phyloP scores from a whole-genome alignment of 176 grass and related monocot genomes.

The Triticum timopheevii region DNA sequence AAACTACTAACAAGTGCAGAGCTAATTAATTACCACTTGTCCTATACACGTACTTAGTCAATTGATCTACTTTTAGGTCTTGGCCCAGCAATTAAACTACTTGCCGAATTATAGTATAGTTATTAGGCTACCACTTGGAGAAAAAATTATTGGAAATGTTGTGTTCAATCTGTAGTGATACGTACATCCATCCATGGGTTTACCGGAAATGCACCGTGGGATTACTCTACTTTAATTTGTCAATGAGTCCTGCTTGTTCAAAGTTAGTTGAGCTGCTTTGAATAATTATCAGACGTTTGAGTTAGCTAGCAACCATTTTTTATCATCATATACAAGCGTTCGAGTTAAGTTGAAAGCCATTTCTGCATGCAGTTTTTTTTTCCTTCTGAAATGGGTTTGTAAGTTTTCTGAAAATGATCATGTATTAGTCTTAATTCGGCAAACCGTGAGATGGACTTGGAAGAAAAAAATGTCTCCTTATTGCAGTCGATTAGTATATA shows the following conservation, averaged over 20 bases:
- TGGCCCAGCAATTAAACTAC: no score
- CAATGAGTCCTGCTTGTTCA: conserved; percentile 1
- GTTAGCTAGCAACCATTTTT: conserved; percentile 6
- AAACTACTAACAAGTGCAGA: background rate
- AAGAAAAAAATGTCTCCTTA: background rate
- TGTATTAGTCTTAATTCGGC: background rate
- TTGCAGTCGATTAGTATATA: background rate
- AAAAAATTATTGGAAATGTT: background rate
- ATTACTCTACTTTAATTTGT: background rate
- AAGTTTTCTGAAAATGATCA: background rate
- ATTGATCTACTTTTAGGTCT: background rate
- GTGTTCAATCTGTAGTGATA: background rate
- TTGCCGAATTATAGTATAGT: no score
- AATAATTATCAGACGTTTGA: background rate
- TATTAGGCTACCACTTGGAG: background rate
- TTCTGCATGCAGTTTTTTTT: no score
- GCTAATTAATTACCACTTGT: background rate
- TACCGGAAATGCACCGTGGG: background rate
- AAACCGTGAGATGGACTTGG: background rate
- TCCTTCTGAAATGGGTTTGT: background rate
- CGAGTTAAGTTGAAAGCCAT: background rate
- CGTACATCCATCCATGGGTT: no score
- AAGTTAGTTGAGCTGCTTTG: conserved; percentile 30
- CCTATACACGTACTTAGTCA: background rate
- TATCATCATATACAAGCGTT: background rate